phyloP scores from a whole-genome alignment of 208 protist genomes.

The Trypanosoma melophagium region DNA sequence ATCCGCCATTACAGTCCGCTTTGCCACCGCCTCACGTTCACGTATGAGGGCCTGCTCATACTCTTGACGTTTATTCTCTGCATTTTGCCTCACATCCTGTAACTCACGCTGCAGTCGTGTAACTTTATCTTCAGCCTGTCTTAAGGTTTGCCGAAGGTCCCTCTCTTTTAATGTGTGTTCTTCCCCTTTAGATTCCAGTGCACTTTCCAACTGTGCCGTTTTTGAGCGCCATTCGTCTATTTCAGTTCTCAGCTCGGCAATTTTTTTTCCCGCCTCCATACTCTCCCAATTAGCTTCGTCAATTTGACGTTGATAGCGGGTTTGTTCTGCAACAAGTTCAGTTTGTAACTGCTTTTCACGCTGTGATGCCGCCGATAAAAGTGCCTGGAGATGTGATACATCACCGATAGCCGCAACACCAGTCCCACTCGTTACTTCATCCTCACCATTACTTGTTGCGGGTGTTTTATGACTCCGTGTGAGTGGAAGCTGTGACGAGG shows the following conservation, averaged over 20 bases:
- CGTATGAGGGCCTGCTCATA: constrained; percentile 9
- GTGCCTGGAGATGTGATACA: neutral
- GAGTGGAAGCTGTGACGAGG: no score
- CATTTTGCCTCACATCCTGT: constrained; percentile 3
- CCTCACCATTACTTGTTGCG: neutral
- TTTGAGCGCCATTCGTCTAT: constrained; percentile 15
- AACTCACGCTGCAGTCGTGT: neutral
- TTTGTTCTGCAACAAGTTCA: constrained; percentile 3
- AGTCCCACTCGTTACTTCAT: neutral
- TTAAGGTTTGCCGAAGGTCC: constrained; percentile 8
- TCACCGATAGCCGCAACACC: neutral
- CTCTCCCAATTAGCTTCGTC: constrained; percentile 18
- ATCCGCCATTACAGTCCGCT: constrained; percentile 3
- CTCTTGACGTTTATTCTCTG: constrained; percentile 9
- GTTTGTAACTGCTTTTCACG: constrained; percentile 11
- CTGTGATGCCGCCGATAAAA: constrained; percentile 3
- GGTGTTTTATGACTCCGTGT: no score
- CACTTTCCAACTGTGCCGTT: constrained; percentile 10
- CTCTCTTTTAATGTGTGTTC: constrained; percentile 20
- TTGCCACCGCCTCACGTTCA: constrained; percentile 5
- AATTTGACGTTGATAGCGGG: constrained; percentile 3
- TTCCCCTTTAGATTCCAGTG: constrained; percentile 1
- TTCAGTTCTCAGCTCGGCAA: constrained; percentile 23
- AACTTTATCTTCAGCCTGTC: constrained; percentile 17
- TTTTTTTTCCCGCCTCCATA: constrained; percentile 19